Conservation (phyloP, 2,329 filamentous ascomycete species). For the Capronia coronata region DNA sequence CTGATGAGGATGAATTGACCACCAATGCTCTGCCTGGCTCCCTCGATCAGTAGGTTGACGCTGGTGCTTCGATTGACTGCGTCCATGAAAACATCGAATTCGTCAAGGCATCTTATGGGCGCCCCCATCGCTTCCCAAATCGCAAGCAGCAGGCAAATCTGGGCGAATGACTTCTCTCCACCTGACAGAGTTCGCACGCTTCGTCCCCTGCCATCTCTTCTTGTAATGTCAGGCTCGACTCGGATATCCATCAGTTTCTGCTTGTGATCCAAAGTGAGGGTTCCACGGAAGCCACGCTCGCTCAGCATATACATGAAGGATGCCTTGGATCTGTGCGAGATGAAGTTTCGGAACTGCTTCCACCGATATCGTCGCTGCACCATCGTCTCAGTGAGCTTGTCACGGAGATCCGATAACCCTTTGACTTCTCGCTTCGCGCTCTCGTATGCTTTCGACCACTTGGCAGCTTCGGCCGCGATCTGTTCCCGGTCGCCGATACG, state of each 20-base stretch:
- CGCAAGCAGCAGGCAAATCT: conserved; percentile 83
- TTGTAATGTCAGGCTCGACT: conserved; percentile 66
- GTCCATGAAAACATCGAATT: conserved; percentile 99
- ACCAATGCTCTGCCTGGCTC: conserved; percentile 78
- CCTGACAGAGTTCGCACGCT: conserved; percentile 90
- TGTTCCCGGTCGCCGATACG: conserved; percentile 60
- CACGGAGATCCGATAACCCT: conserved; percentile 34
- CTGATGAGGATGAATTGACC: conserved; percentile 96
- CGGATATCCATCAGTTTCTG: conserved; percentile 69
- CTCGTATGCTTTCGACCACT: conserved; percentile 35
- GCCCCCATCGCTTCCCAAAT: conserved; percentile 99
- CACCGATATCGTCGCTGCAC: conserved; percentile 66
- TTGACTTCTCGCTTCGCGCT: conserved; percentile 36
- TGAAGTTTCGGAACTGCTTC: conserved; percentile 72
- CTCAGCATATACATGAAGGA: conserved; percentile 84
- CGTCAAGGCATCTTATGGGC: conserved; percentile 87
- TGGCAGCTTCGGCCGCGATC: conserved; percentile 48
- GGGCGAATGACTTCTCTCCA: conserved; percentile 96
- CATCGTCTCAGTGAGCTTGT: conserved; percentile 56
- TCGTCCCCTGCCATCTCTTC: conserved; percentile 61
- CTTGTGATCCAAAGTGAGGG: conserved; percentile 69
- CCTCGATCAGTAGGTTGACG: conserved; percentile 88
- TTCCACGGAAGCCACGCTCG: conserved; percentile 82
- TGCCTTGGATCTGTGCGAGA: conserved; percentile 76
- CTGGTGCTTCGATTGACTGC: conserved; percentile 88